Conservation (phyloP, 2,329 filamentous ascomycete species). For the Calonectria henricotiae region DNA sequence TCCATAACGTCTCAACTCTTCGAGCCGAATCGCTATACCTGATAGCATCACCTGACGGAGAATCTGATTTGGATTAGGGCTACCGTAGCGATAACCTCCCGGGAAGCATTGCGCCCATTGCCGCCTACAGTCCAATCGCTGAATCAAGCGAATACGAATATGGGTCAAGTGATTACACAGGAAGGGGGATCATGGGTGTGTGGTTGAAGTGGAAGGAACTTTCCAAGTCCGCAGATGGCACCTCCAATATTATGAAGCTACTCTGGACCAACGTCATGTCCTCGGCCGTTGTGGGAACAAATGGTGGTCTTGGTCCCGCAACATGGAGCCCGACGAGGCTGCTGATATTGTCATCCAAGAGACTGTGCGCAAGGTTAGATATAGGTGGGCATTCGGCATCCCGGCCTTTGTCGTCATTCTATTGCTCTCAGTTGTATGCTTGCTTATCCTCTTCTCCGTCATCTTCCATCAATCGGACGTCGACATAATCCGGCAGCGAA, state of each 20-base stretch:
- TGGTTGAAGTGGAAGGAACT: conserved; percentile 34
- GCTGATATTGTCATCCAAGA: conserved; percentile 26
- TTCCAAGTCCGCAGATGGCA: conserved; percentile 17
- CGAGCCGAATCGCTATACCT: conserved; percentile 40
- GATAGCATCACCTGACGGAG: not conserved
- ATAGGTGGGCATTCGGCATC: conserved; percentile 40
- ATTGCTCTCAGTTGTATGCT: conserved; percentile 29
- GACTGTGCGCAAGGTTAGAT: conserved; percentile 36
- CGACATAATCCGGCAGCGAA: conserved; percentile 34
- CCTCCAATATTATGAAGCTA: conserved; percentile 30
- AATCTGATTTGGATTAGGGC: not conserved
- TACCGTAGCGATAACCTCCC: conserved; percentile 35
- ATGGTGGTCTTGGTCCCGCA: conserved; percentile 39
- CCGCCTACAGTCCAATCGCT: conserved; percentile 30
- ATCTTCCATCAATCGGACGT: conserved; percentile 37
- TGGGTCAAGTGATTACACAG: conserved; percentile 5
- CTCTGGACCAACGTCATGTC: conserved; percentile 40
- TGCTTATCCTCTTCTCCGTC: conserved; percentile 31
- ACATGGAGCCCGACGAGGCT: conserved; percentile 30
- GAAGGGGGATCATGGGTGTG: conserved; percentile 26
- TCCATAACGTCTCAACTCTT: conserved; percentile 41
- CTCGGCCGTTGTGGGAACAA: conserved; percentile 42
- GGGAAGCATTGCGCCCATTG: conserved; percentile 37
- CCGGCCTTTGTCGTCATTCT: conserved; percentile 38
- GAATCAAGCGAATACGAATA: not conserved